phyloP scores from a whole-genome alignment of 768 basidiomycete genomes.

The Lepiota brunneoincarnata region DNA sequence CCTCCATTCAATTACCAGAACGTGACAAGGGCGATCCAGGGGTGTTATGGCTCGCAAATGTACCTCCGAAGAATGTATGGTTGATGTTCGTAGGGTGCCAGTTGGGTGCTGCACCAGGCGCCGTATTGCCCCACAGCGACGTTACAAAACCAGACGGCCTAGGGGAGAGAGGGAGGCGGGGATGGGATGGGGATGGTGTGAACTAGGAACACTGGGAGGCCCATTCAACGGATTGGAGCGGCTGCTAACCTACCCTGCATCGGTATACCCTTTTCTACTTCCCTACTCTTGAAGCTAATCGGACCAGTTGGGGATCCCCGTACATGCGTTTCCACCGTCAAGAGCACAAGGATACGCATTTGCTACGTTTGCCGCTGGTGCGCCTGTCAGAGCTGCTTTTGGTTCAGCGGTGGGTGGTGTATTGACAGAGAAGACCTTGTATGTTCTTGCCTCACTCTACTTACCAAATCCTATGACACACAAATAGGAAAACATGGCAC shows the following conservation, averaged over 20 bases:
- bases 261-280: conserved; percentile 36
- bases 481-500: no score
- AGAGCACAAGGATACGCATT: conserved; percentile 62
- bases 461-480: conserved; percentile 18
- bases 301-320: conserved; percentile 73
- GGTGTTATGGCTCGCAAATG: conserved; percentile 45
- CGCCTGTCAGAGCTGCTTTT: no score
- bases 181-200: no score
- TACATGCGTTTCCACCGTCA: conserved; percentile 69
- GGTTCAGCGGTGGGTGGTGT: no score
- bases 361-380: no score
- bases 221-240: conserved; percentile 70
- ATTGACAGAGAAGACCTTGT: no score
- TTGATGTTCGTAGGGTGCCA: no score
- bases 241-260: conserved; percentile 75
- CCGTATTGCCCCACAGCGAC: conserved; percentile 37
- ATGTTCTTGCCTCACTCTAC: conserved; percentile 22
- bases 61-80: conserved; percentile 47
- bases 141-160: conserved; percentile 12
- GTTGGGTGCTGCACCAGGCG: conserved; percentile 30
- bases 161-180: no score
- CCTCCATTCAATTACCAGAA: conserved; percentile 22
- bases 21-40: conserved; percentile 49
- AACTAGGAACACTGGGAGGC: conserved; percentile 1
- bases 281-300: neutral